Percentiles rank a stretch among this genome's conserved stretches.
Evolutionary conservation across 1,284 basidiomycete species (phyloP).

Genomic region (Volvariella surrecta): DNA sequence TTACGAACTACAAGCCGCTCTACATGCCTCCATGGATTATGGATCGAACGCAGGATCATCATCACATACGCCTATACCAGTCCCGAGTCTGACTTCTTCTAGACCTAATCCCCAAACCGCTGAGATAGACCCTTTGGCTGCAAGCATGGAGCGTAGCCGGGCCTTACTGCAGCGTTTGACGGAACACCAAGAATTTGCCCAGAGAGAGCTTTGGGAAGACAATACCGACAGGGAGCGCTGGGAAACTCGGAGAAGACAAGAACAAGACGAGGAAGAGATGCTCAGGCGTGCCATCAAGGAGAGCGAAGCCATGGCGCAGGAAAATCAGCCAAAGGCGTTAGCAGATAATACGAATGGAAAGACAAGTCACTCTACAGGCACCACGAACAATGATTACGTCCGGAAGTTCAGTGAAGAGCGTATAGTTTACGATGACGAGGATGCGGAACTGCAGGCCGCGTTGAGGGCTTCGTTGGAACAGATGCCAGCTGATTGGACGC

Average conservation of each 20-base stretch:
- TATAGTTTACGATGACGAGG: slow-evolving; percentile 77
- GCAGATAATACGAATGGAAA: slow-evolving; percentile 15
- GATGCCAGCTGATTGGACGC: slow-evolving; percentile 37
- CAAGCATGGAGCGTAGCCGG: slow-evolving; percentile 58
- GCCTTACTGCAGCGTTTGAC: slow-evolving; percentile 57
- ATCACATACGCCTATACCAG: slow-evolving; percentile 11
- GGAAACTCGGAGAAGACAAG: slow-evolving; percentile 19
- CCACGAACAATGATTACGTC: not conserved
- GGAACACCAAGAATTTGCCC: slow-evolving; percentile 59
- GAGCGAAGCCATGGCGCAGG: slow-evolving; percentile 43
- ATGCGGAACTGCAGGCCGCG: slow-evolving; percentile 79
- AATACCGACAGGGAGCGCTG: slow-evolving; percentile 20
- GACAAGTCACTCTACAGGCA: not conserved
- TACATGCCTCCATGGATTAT: slow-evolving; percentile 64
- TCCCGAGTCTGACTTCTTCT: slow-evolving; percentile 7
- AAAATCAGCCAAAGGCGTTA: slow-evolving; percentile 29
- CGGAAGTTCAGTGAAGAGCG: slow-evolving; percentile 14
- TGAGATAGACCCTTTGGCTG: slow-evolving; percentile 50
- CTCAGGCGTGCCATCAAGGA: slow-evolving; percentile 60
- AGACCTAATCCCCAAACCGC: slow-evolving; percentile 19
- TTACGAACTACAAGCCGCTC: slow-evolving; percentile 75
- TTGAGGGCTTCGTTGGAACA: slow-evolving; percentile 74
- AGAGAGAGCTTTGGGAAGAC: slow-evolving; percentile 43
- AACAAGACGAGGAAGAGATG: slow-evolving; percentile 52
- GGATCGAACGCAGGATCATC: slow-evolving; percentile 14